These are phyloP conservation scores for Myriosclerotinia curreyana DNA, from an alignment of 2,329 filamentous ascomycete genomes.

Conservation along the genomic window DNA sequence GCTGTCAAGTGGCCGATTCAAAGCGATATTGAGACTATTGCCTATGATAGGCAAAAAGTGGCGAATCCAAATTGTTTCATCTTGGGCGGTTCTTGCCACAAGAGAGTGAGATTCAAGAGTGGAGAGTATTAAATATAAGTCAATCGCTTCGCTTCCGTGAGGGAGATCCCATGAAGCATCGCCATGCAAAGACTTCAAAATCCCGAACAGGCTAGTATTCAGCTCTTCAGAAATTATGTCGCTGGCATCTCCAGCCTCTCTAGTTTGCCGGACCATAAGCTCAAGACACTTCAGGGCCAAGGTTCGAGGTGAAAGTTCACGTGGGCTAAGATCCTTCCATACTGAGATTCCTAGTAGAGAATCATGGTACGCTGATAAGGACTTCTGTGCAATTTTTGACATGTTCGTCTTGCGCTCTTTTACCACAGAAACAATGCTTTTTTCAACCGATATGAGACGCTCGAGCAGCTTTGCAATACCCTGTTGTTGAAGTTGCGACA, in stretches of 20 bases:
- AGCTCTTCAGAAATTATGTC: constrained; percentile 50
- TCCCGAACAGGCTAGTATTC: constrained; percentile 48
- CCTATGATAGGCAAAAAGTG: constrained; percentile 53
- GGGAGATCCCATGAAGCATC: constrained; percentile 34
- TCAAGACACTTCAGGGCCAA: constrained; percentile 64
- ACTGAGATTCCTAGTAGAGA: constrained; percentile 52
- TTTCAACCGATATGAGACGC: constrained; percentile 50
- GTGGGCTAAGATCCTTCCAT: constrained; percentile 56
- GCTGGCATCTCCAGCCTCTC: constrained; percentile 47
- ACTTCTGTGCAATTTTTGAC: constrained; percentile 59
- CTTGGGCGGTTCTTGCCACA: constrained; percentile 46
- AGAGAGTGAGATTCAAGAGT: constrained; percentile 55
- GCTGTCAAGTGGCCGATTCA: constrained; percentile 40
- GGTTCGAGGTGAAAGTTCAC: constrained; percentile 58
- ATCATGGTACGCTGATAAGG: constrained; percentile 54
- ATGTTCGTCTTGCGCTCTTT: constrained; percentile 66
- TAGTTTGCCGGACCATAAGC: constrained; percentile 51
- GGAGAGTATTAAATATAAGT: constrained; percentile 47
- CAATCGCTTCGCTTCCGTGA: constrained; percentile 32
- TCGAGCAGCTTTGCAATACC: constrained; percentile 55
- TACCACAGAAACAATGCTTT: constrained; percentile 59
- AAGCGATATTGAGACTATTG: constrained; percentile 44
- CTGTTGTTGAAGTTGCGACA: constrained; percentile 55
- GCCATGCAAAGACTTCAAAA: constrained; percentile 39
- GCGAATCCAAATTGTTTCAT: constrained; percentile 47